phyloP scores from a whole-genome alignment of 1,139 yeast species.

The Candida sp. region DNA sequence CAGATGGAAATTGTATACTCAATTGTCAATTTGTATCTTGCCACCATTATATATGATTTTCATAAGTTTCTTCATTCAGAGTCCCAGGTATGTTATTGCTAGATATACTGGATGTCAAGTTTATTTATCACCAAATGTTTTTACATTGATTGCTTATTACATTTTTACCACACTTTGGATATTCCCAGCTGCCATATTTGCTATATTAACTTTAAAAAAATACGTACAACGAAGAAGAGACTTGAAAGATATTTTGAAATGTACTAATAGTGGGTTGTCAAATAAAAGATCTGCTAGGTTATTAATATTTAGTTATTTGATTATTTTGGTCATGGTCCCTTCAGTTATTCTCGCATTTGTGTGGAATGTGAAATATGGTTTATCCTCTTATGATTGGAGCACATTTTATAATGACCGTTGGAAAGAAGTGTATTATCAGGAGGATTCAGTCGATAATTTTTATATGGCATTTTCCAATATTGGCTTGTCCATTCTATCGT shows the following conservation, averaged over 20 bases:
- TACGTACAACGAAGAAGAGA: constrained; percentile 62
- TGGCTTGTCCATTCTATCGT: constrained; percentile 58
- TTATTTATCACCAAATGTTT: constrained; percentile 40
- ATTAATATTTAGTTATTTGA: constrained; percentile 59
- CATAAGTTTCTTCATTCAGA: constrained; percentile 54
- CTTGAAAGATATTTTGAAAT: constrained; percentile 66
- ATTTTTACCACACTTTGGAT: constrained; percentile 76
- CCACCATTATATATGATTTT: constrained; percentile 66
- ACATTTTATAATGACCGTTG: constrained; percentile 43
- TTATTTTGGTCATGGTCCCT: constrained; percentile 66
- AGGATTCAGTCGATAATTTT: constrained; percentile 22
- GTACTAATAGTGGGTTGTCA: constrained; percentile 76
- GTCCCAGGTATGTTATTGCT: constrained; percentile 53
- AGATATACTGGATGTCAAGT: constrained; percentile 67
- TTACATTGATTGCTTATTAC: constrained; percentile 47
- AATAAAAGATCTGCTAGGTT: constrained; percentile 63
- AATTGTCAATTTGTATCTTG: constrained; percentile 54
- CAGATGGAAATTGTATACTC: constrained; percentile 42
- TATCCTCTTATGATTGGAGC: constrained; percentile 31
- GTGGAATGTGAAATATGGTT: constrained; percentile 24
- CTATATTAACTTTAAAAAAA: constrained; percentile 49
- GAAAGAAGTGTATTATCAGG: constrained; percentile 29
- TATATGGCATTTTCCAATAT: constrained; percentile 51
- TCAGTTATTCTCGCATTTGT: constrained; percentile 52
- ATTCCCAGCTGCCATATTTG: constrained; percentile 51